These are phyloP conservation scores for Cladochytrium replicatum DNA, from an alignment of 192 early-diverging fungal species.

Conservation along the genomic window DNA sequence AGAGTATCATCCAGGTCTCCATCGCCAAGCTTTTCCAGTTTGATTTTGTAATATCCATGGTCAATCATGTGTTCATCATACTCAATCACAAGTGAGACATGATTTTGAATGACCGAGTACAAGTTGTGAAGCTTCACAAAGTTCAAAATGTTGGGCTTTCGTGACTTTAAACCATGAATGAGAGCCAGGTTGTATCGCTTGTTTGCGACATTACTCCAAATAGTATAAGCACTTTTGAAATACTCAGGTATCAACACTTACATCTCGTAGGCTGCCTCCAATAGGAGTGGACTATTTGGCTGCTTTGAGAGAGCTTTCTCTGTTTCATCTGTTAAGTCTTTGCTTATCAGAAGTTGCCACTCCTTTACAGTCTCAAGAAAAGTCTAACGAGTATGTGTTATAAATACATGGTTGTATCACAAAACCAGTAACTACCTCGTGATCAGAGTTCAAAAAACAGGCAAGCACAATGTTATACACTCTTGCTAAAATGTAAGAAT, in stretches of 20 bases:
- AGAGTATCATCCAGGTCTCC: too few species aligned
- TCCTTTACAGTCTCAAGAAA: slow-evolving; percentile 53
- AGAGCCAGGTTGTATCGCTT: slow-evolving; percentile 70
- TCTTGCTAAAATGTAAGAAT: too few species aligned
- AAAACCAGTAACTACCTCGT: too few species aligned
- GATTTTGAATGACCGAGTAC: slow-evolving; percentile 67
- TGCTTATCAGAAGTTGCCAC: slow-evolving; percentile 82
- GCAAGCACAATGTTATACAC: slow-evolving; percentile 85
- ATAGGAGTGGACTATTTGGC: slow-evolving; percentile 44
- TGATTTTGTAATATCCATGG: too few species aligned
- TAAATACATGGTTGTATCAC: too few species aligned
- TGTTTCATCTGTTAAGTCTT: slow-evolving; percentile 61
- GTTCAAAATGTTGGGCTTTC: slow-evolving; percentile 61
- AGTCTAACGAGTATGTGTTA: too few species aligned
- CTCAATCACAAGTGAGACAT: slow-evolving; percentile 70
- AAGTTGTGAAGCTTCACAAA: slow-evolving; percentile 68
- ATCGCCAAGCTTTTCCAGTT: too few species aligned
- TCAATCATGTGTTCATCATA: too few species aligned
- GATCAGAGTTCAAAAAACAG: slow-evolving; percentile 55
- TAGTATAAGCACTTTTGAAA: slow-evolving; percentile 2
- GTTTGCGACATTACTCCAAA: slow-evolving; percentile 51
- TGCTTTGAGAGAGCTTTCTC: slow-evolving; percentile 56
- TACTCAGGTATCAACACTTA: slow-evolving; percentile 41
- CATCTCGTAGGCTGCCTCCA: slow-evolving; percentile 65
- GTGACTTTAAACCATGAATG: slow-evolving; percentile 66